Evolutionary conservation across 2,329 filamentous ascomycete species (phyloP).

Genomic region (Dactylellina cionopaga): DNA sequence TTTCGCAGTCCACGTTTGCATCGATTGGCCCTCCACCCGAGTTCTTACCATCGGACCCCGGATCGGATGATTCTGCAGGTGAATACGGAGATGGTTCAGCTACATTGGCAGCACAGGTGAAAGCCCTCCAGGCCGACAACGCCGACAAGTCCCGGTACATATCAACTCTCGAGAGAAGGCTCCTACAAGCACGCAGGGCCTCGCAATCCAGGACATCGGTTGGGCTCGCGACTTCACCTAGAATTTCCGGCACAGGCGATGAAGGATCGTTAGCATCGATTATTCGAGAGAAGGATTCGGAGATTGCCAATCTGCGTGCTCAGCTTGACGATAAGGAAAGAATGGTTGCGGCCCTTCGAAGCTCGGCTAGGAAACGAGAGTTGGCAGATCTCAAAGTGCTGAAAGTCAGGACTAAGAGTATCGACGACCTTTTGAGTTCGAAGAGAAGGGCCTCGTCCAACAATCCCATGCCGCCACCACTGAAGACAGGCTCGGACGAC

Average conservation of each 20-base stretch:
- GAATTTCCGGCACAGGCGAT: conserved; percentile 68
- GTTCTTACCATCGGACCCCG: conserved; percentile 64
- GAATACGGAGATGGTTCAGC: conserved; percentile 89
- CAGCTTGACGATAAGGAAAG: conserved; percentile 93
- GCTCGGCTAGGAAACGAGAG: conserved; percentile 84
- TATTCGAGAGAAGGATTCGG: conserved; percentile 87
- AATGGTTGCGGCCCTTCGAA: conserved; percentile 88
- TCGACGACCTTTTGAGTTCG: conserved; percentile 46
- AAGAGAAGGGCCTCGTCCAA: conserved; percentile 56
- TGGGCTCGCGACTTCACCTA: conserved; percentile 71
- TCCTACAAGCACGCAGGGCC: conserved; percentile 87
- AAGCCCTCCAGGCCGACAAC: conserved; percentile 91
- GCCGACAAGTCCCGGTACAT: conserved; percentile 98
- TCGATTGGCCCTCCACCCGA: conserved; percentile 64
- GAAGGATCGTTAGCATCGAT: conserved; percentile 79
- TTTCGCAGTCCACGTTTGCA: conserved; percentile 65
- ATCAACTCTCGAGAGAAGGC: conserved; percentile 86
- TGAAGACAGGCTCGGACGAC: conserved; percentile 32
- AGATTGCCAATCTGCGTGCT: conserved; percentile 89
- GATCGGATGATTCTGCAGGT: conserved; percentile 73
- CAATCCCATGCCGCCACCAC: conserved; percentile 30
- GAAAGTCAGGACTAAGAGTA: conserved; percentile 55
- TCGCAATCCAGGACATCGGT: conserved; percentile 88
- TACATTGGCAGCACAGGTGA: conserved; percentile 82
- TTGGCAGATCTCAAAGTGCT: conserved; percentile 71